These are phyloP conservation scores for Naganishia liquefaciens DNA, from an alignment of 1,284 basidiomycete genomes.

Conservation along the genomic window DNA sequence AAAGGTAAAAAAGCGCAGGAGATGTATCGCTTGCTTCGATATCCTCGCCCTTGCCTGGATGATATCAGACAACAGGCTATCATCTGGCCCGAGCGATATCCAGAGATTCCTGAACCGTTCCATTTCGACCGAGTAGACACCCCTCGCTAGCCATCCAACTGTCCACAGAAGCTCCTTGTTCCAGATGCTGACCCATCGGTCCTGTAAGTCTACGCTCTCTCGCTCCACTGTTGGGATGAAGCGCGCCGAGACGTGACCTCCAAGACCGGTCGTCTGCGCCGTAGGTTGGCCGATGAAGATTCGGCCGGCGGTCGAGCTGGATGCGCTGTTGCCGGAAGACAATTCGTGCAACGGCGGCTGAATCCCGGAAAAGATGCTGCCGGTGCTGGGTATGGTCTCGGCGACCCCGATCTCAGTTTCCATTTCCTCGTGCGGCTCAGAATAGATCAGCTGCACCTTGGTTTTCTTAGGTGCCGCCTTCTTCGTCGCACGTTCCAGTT, in stretches of 20 bases:
- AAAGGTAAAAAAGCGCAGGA: constrained; percentile 87
- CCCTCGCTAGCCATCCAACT: constrained; percentile 73
- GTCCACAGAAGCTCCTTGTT: constrained; percentile 82
- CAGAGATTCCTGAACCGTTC: constrained; percentile 44
- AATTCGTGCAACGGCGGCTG: constrained; percentile 2
- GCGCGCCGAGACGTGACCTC: constrained; percentile 84
- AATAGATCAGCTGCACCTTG: constrained; percentile 84
- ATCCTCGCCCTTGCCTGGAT: constrained; percentile 59
- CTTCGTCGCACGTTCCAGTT: constrained; percentile 90
- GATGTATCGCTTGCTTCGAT: constrained; percentile 71
- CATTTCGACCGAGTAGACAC: constrained; percentile 86
- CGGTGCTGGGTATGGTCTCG: constrained; percentile 55
- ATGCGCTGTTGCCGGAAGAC: neutral
- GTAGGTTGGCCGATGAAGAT: constrained; percentile 66
- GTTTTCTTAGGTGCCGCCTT: constrained; percentile 83
- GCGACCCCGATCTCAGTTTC: constrained; percentile 58
- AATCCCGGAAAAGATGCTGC: constrained; percentile 53
- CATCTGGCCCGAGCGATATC: constrained; percentile 39
- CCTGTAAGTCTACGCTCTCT: constrained; percentile 88
- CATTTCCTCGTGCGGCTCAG: constrained; percentile 80
- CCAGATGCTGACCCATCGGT: constrained; percentile 55
- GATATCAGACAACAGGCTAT: neutral
- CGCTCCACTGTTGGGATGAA: constrained; percentile 98
- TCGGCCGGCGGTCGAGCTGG: constrained; percentile 59
- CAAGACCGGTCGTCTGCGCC: constrained; percentile 91